Evolutionary conservation across 768 basidiomycete species (phyloP).

Genomic region (Leccinum subgranulosum): DNA sequence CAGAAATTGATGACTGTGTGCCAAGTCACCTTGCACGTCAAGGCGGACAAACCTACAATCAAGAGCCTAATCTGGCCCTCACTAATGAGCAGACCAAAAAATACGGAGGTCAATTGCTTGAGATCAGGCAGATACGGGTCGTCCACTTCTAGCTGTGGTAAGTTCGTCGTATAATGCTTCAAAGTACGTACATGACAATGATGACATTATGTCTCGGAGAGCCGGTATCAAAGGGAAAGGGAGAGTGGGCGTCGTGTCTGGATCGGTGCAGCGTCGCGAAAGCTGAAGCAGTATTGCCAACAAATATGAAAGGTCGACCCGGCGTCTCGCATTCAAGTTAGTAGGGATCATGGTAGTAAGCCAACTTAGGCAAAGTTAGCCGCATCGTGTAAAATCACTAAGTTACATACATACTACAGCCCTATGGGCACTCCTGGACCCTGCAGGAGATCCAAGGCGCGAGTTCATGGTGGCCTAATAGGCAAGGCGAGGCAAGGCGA

Average conservation of each 20-base stretch:
- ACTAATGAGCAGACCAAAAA: conserved; percentile 44
- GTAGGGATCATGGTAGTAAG: conserved; percentile 4
- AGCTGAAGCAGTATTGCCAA: neutral
- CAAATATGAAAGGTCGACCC: conserved; percentile 1
- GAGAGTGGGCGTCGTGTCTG: neutral
- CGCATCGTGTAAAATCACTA: no score
- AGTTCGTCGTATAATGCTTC: neutral
- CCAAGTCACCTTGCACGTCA: conserved; percentile 41
- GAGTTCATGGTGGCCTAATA: no score
- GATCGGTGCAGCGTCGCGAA: neutral
- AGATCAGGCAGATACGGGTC: conserved; percentile 18
- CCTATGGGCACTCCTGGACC: no score
- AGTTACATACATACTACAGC: no score
- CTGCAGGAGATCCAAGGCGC: no score
- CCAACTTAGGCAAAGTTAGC: no score
- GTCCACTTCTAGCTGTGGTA: conserved; percentile 3
- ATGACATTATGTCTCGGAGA: conserved; percentile 9
- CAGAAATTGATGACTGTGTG: conserved; percentile 47
- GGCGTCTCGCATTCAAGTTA: conserved; percentile 6
- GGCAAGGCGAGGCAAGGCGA: no score
- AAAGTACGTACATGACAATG: conserved; percentile 17
- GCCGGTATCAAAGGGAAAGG: neutral
- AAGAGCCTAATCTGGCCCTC: conserved; percentile 56
- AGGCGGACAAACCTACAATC: conserved; percentile 43
- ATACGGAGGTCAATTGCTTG: conserved; percentile 35